Evolutionary conservation across 208 protist species (phyloP).

Genomic region (Leishmania turanica): DNA sequence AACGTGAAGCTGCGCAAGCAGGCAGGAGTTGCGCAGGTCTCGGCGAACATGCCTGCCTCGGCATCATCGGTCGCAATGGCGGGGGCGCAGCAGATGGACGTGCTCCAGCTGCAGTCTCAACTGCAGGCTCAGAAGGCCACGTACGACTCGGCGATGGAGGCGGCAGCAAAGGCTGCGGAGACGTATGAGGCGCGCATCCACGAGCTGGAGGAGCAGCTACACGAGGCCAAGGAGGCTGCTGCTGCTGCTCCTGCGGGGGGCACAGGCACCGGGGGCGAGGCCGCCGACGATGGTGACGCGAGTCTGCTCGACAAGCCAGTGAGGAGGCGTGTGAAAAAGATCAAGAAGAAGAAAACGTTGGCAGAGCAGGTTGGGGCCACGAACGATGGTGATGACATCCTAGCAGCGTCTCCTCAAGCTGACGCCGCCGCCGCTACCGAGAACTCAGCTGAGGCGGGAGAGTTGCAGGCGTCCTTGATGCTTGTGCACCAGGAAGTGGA

Average conservation of each 20-base stretch:
- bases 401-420: conserved; percentile 9
- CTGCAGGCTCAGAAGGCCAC: conserved; percentile 30
- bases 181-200: conserved; percentile 38
- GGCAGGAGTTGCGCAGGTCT: background rate
- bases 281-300: conserved; percentile 2
- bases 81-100: conserved; percentile 28
- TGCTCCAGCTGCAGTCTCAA: conserved; percentile 33
- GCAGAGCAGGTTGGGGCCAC: conserved; percentile 44
- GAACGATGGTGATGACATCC: conserved; percentile 34
- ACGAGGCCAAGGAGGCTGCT: conserved; percentile 24
- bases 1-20: conserved; percentile 26
- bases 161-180: conserved; percentile 31
- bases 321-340: conserved; percentile 65
- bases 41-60: conserved; percentile 6
- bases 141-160: conserved; percentile 30
- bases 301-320: conserved; percentile 11
- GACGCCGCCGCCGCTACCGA: conserved; percentile 9
- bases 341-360: conserved; percentile 46
- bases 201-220: conserved; percentile 49
- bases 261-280: background rate
- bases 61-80: conserved; percentile 18
- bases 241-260: background rate
- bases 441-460: background rate
- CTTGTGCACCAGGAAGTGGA: conserved; percentile 39
- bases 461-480: conserved; percentile 14